Evolutionary conservation across 345 rosid genomes (phyloP), one percentile per base, ranked within the genome.

Genomic region (Isatis tinctoria): DNA sequence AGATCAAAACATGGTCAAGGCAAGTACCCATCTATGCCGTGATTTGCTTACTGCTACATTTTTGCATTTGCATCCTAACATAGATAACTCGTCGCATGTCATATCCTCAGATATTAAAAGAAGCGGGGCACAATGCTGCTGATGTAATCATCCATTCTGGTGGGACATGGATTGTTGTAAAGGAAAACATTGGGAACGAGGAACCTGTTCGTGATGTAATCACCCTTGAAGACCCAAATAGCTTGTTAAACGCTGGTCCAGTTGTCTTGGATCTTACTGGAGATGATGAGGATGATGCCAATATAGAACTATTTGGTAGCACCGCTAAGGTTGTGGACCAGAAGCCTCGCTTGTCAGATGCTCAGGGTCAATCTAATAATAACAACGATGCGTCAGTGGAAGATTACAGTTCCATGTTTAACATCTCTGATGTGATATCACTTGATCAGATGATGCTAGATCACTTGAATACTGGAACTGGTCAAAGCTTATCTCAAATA

Each of bases 1-100:
- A 59, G 97, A 92, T 83, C 97, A 87, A 81, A 90, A 82, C 81
- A 90, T 92, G 84, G 89, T 75, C 30, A 82, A 95, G 97, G 99
- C 83, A 87, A 84, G 90, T 83, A 56, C 64, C 75, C 57, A n/a
- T 14, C 8, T 39, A 7, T 35, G 26, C 68, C 30, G 26, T 51
- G n/a, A 8, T 41, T 60, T 43, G 10, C 54, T 27, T 43, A 60
- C 18, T 11, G 16, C 36, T 67, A 66, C 32, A 53, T 0, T 45
- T 43, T 60, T 60, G 43, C n/a, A n/a, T n/a, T n/a, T n/a, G n/a
- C 58, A 48, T 62, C 60, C 12, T 18, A 22, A 49, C 51, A 40
- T 44, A 43, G 44, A 35, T 51, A 60, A 59, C 26, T 49, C 13
- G 7, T 70, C 13, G 45, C 51, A 10, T 26, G 47, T 67, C 68